Conservation (phyloP, 352 stramenopile species). For the Aphanomyces astaci region DNA sequence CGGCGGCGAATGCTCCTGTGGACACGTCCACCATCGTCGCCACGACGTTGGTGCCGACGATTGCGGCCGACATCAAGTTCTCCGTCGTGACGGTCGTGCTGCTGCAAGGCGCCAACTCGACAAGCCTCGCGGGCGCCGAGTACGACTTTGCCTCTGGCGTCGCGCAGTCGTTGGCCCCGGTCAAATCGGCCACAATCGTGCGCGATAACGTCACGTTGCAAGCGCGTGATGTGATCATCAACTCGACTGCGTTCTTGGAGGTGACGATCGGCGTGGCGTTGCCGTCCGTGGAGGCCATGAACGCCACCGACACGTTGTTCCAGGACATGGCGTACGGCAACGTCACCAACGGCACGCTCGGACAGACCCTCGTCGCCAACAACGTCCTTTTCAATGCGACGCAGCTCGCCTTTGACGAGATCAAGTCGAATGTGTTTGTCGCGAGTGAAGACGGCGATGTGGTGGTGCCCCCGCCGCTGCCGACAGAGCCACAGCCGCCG, state of each 20-base stretch:
- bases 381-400: conserved; percentile 4
- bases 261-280: conserved; percentile 1
- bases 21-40: not conserved
- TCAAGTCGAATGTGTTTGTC: conserved; percentile 7
- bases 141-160: conserved; percentile 11
- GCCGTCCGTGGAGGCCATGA: not conserved
- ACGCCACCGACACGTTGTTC: not conserved
- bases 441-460: not conserved
- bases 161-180: not conserved
- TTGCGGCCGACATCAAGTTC: not conserved
- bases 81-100: not conserved
- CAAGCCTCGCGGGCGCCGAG: not conserved
- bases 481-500: not conserved
- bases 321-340: conserved; percentile 13
- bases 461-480: not conserved
- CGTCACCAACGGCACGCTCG: not conserved
- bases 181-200: not conserved
- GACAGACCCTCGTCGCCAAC: not conserved
- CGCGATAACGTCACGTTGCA: conserved; percentile 3
- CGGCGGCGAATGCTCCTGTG: not conserved
- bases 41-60: not conserved
- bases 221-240: conserved; percentile 5
- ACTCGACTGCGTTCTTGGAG: conserved; percentile 10
- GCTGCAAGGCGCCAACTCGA: conserved; percentile 15
- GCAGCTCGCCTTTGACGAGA: conserved; percentile 6